Base-by-base conservation (phyloP, 345 rosid species). In the Orychophragmus violaceus region DNA sequence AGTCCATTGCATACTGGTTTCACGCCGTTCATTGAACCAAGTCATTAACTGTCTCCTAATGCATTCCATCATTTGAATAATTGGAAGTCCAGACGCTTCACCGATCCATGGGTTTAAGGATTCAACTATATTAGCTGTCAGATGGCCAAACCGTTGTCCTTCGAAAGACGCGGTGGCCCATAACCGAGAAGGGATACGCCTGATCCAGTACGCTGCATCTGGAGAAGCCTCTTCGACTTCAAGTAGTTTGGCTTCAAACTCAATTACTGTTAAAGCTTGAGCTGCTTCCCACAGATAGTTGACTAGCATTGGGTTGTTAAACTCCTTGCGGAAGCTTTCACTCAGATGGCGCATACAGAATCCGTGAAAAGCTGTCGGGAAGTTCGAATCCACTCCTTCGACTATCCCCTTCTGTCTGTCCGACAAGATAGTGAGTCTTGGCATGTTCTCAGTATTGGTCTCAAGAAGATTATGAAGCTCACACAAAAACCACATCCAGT, bases 41-140 rank as follows among this genome's bases (percentile, higher is more conserved):
- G 91, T 87, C 96, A 92, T 92, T n/a, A 92, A 87, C 77, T 92
- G 96, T 79, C 98, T 83, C 79, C 97, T n/a, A n/a, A n/a, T n/a
- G n/a, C n/a, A n/a, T n/a, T n/a, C n/a, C n/a, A n/a, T n/a, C n/a
- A n/a, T n/a, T n/a, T n/a, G n/a, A n/a, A n/a, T n/a, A n/a, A n/a
- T n/a, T n/a, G n/a, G n/a, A n/a, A n/a, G n/a, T n/a, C n/a, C n/a
- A n/a, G n/a, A n/a, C n/a, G n/a, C n/a, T n/a, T n/a, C n/a, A n/a
- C n/a, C n/a, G n/a, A n/a, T 92, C 98, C 95, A 92, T 21, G 85
- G 56, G 75, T 87, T 92, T 37, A 92, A 48, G 0, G 97, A 83
- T 79, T 92, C 97, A 4, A 87, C 77, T 25, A 89, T 87, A 64
- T 86, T 92, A 1, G 97, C 95, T 3, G 93, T 92, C 75, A 92